Evolutionary conservation across 257 asterid genomes (phyloP), one percentile per base, ranked within the genome.

Genomic region (Gentiana dahurica): DNA sequence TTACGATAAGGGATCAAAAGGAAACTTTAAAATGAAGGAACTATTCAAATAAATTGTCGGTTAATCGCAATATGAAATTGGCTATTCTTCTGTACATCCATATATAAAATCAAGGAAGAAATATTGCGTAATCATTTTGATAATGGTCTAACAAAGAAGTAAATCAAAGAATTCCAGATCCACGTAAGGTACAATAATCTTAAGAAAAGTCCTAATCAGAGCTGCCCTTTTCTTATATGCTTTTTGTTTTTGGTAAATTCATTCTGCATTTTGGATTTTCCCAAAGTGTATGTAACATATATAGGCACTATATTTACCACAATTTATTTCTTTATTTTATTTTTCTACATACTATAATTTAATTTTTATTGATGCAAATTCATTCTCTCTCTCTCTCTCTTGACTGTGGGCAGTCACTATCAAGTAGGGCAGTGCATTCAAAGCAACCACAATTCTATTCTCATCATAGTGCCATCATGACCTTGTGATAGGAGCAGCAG

Each of bases 371-470:
- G 4, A 3, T 53, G 46, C 7, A 11, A 24, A 55, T 24, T n/a
- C 33, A 39, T 5, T 57, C 37, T 36, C 41, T 47, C 53, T 60
- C 35, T 49, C 9, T 43, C 49, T 36, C 43, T 59, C 55, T 12
- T 5, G 54, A 10, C 49, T 24, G 46, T 12, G 11, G 59, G 51
- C 15, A 13, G 62, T 54, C 58, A n/a, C 56, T 35, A 60, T 54
- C 67, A 57, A 84, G 78, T 77, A 58, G 85, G 86, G 81, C 88
- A 81, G 83, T 70, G 89, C 67, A 72, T 68, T 83, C 86, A 77
- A 73, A 74, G 73, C 79, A 84, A 87, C 91, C 94, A 87, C 96
- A 84, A 84, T 87, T 87, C 94, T 84, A 81, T 87, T 81, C 94
- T 84, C 87, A 73, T 84, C 89, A 81, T 81, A 81, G 62, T 78